These are phyloP conservation scores for Vararia minispora DNA, from an alignment of 768 basidiomycete species.

Conservation along the genomic window DNA sequence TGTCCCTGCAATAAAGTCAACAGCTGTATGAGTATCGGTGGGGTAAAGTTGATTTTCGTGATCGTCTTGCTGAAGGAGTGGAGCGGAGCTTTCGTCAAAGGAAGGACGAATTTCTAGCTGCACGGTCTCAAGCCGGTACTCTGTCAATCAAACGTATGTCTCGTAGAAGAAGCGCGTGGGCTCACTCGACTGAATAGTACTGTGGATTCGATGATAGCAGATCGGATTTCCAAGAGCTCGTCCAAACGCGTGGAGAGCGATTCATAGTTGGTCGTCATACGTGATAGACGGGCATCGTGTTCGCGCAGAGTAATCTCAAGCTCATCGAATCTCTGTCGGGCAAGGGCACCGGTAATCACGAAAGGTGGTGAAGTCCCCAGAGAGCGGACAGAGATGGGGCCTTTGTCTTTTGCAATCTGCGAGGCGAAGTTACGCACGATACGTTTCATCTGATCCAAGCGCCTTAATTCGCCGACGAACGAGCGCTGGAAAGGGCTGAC, in stretches of 20 bases:
- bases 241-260: constrained; percentile 70
- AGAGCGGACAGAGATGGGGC: constrained; percentile 70
- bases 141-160: background rate
- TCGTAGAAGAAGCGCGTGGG: constrained; percentile 2
- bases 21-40: constrained; percentile 54
- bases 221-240: constrained; percentile 80
- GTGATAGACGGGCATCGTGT: constrained; percentile 68
- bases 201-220: constrained; percentile 87
- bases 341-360: constrained; percentile 80
- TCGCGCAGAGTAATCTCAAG: constrained; percentile 76
- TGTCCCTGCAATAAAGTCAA: constrained; percentile 95
- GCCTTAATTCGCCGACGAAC: constrained; percentile 88
- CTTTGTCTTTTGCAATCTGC: constrained; percentile 79
- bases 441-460: constrained; percentile 90
- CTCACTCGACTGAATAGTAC: constrained; percentile 84
- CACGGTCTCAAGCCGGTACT: constrained; percentile 65
- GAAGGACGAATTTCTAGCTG: constrained; percentile 73
- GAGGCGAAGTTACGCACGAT: constrained; percentile 78
- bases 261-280: constrained; percentile 92
- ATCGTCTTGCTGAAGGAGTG: constrained; percentile 84
- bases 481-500: constrained; percentile 97
- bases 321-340: constrained; percentile 86
- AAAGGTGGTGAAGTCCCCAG: constrained; percentile 77
- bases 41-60: constrained; percentile 50
- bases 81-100: constrained; percentile 82